phyloP scores from a whole-genome alignment of 2,329 filamentous ascomycete genomes.

The Claviceps quebecensis region DNA sequence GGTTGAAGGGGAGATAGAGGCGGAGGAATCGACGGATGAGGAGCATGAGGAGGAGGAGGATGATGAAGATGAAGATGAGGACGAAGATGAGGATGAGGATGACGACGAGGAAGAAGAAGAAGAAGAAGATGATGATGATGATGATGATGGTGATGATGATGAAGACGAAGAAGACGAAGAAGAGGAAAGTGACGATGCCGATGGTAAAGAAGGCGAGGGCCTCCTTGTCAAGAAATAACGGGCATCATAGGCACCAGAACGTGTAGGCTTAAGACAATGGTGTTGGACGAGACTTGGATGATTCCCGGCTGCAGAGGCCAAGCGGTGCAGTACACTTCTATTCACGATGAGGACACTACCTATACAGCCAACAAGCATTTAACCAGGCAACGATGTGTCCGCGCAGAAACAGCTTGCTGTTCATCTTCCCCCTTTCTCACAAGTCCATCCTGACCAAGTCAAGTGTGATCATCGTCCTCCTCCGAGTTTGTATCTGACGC shows the following conservation, averaged over 20 bases:
- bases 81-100: slow-evolving; percentile 31
- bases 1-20: slow-evolving; percentile 36
- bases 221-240: slow-evolving; percentile 25
- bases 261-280: background rate
- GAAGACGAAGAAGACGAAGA: slow-evolving; percentile 14
- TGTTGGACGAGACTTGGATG: background rate
- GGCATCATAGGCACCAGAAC: too few species aligned
- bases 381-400: too few species aligned
- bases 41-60: slow-evolving; percentile 30
- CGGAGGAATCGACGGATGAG: slow-evolving; percentile 38
- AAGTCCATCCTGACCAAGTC: too few species aligned
- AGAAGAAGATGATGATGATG: slow-evolving; percentile 29
- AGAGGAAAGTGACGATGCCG: slow-evolving; percentile 29
- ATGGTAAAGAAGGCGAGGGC: slow-evolving; percentile 30
- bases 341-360: too few species aligned
- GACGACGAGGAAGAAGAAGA: slow-evolving; percentile 17
- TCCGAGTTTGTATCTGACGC: slow-evolving; percentile 14
- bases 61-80: slow-evolving; percentile 34
- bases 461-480: too few species aligned
- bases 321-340: too few species aligned
- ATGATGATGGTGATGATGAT: slow-evolving; percentile 23
- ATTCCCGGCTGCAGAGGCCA: too few species aligned
- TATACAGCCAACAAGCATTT: too few species aligned
- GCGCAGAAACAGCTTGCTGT: too few species aligned
- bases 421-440: too few species aligned